A percentile compares a stretch with the other conserved stretches of the same genome.
Evolutionary conservation across 1,139 yeast species (phyloP).

Genomic region (Taphrina flavorubra): DNA sequence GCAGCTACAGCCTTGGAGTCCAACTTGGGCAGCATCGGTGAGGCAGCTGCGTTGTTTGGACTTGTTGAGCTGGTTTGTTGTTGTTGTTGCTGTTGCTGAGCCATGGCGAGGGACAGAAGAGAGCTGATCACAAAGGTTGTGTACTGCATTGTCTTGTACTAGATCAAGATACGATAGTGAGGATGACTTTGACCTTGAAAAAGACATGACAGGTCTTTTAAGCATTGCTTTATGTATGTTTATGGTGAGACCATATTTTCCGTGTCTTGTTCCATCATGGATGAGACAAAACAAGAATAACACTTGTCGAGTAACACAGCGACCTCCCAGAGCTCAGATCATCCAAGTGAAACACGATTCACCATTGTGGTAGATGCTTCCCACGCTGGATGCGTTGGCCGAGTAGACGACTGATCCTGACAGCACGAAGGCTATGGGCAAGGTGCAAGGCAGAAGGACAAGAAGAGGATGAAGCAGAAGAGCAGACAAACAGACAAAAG

Average conservation of each 20-base stretch:
- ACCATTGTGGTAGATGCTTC: too few relatives aligned
- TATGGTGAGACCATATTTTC: neutral
- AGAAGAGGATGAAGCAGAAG: too few relatives aligned
- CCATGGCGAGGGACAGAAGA: constrained; percentile 5
- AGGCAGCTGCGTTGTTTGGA: neutral
- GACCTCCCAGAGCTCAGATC: neutral
- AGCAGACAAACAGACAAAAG: too few relatives aligned
- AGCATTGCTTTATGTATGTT: too few relatives aligned
- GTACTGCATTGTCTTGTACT: neutral
- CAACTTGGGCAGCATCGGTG: constrained; percentile 24
- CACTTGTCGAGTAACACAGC: constrained; percentile 4
- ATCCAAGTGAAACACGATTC: neutral
- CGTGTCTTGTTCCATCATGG: neutral
- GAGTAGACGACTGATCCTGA: too few relatives aligned
- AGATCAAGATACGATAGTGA: too few relatives aligned
- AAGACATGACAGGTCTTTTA: neutral
- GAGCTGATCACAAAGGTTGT: neutral
- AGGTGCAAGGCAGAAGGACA: too few relatives aligned
- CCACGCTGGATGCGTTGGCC: too few relatives aligned
- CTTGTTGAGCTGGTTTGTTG: constrained; percentile 2
- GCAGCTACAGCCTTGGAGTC: constrained; percentile 28
- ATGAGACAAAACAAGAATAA: neutral
- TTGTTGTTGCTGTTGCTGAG: constrained; percentile 14
- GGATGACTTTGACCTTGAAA: neutral
- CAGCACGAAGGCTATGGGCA: too few relatives aligned